Evolutionary conservation across 2,329 filamentous ascomycete species (phyloP).

Genomic region (Zymoseptoria brevis): DNA sequence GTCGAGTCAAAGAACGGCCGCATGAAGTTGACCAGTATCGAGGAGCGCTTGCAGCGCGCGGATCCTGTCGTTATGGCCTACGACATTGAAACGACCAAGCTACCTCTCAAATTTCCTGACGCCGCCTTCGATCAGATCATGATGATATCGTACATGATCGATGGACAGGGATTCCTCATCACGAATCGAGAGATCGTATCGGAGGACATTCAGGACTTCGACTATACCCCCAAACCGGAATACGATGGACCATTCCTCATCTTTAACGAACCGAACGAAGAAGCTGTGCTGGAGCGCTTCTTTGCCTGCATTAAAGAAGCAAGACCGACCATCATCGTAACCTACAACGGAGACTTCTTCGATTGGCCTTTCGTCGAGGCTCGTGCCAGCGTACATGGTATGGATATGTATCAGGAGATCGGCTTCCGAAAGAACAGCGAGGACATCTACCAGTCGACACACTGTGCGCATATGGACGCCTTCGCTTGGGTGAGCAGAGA

Average conservation of each 20-base stretch:
- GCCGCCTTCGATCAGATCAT: conserved; percentile 92
- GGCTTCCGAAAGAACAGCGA: conserved; percentile 93
- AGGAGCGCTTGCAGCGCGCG: conserved; percentile 79
- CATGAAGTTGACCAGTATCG: conserved; percentile 74
- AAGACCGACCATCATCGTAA: conserved; percentile 90
- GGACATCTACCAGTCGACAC: conserved; percentile 91
- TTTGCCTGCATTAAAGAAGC: conserved; percentile 94
- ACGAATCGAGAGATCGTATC: conserved; percentile 97
- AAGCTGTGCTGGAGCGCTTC: conserved; percentile 78
- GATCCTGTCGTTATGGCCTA: conserved; percentile 98
- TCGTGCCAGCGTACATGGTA: conserved; percentile 83
- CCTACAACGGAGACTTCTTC: conserved; percentile 99
- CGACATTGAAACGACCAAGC: conserved; percentile 96
- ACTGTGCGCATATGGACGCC: conserved; percentile 97
- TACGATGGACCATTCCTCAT: conserved; percentile 94
- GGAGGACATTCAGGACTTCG: conserved; percentile 94
- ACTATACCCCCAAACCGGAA: conserved; percentile 95
- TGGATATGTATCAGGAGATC: conserved; percentile 99
- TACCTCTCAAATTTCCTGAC: conserved; percentile 94
- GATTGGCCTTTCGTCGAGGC: conserved; percentile 99
- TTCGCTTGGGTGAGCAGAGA: conserved; percentile 99
- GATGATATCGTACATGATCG: conserved; percentile 99
- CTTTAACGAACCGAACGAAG: conserved; percentile 96
- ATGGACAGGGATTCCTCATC: conserved; percentile 94
- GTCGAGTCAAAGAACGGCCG: conserved; percentile 89